Evolutionary conservation across 306 rosid species (phyloP).

Genomic region (Sechiopsis laciniata): DNA sequence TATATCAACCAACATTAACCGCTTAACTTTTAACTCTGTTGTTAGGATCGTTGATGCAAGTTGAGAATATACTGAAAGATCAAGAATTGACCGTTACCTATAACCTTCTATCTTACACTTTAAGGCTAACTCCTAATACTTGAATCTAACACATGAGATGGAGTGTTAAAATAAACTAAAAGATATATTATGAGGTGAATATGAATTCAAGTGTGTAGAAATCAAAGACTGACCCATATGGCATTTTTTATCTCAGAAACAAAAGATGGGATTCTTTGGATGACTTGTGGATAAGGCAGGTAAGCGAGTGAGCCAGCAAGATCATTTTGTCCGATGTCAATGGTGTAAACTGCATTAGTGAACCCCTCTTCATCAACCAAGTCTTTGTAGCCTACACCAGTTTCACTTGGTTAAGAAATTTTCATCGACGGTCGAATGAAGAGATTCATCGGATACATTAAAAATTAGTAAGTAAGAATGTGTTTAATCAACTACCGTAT

Average conservation of each 20-base stretch:
- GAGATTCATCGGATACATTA: neutral
- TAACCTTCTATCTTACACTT: neutral
- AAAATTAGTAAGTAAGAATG: neutral
- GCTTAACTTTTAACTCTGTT: neutral
- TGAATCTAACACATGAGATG: too few relatives aligned
- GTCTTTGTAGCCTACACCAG: constrained; percentile 24
- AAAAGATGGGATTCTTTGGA: constrained; percentile 29
- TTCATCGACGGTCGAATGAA: neutral
- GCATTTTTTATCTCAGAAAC: constrained; percentile 27
- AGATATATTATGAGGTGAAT: neutral
- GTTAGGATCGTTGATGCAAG: neutral
- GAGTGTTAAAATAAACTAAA: too few relatives aligned
- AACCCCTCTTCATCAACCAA: constrained; percentile 27
- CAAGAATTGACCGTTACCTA: neutral
- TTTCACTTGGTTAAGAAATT: neutral
- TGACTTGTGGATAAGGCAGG: constrained; percentile 27
- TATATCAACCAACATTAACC: too few relatives aligned
- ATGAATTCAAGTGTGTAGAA: neutral
- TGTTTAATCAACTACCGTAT: neutral
- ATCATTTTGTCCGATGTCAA: constrained; percentile 36
- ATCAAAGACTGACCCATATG: constrained; percentile 24
- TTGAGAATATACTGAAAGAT: neutral
- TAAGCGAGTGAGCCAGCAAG: constrained; percentile 27
- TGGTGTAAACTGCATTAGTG: constrained; percentile 21
- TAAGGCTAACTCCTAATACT: too few relatives aligned